phyloP scores from a whole-genome alignment of 1,284 basidiomycete genomes.

The Exobasidium cylindrosporum region DNA sequence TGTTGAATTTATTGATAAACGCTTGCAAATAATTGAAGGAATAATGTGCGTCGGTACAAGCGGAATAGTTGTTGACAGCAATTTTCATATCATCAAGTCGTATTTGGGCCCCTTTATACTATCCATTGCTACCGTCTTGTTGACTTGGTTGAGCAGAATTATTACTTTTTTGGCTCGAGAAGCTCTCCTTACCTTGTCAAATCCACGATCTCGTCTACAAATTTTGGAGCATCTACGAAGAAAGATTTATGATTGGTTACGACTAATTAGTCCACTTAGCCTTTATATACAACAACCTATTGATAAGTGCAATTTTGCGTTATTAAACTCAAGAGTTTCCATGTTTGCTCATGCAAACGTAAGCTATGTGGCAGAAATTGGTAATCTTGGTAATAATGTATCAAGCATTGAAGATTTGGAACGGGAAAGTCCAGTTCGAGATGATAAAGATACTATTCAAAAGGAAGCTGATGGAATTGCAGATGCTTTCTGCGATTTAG shows the following conservation, averaged over 20 bases:
- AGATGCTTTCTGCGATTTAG: not conserved
- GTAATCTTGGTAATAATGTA: not conserved
- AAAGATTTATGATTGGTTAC: not conserved
- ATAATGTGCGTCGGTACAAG: not conserved
- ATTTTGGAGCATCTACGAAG: not conserved
- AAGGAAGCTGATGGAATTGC: not conserved
- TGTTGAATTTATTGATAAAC: not conserved
- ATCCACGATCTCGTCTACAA: not conserved
- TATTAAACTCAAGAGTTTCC: not conserved
- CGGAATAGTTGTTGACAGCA: not conserved
- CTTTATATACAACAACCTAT: not conserved
- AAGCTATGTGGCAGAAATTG: not conserved
- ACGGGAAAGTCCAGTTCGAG: not conserved
- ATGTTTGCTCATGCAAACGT: not conserved
- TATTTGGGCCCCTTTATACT: not conserved
- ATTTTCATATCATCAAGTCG: not conserved
- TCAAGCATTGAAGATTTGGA: not conserved
- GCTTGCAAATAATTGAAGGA: slow-evolving; percentile 3
- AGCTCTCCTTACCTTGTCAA: not conserved
- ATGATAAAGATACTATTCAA: not conserved
- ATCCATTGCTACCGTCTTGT: not conserved
- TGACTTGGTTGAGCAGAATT: slow-evolving; percentile 3
- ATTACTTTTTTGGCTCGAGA: not conserved
- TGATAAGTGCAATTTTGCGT: not conserved
- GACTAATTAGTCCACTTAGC: not conserved